Percentiles rank a stretch among this genome's conserved stretches.
Evolutionary conservation across 345 rosid genomes (phyloP).

Genomic region (Aegle marmelos): DNA sequence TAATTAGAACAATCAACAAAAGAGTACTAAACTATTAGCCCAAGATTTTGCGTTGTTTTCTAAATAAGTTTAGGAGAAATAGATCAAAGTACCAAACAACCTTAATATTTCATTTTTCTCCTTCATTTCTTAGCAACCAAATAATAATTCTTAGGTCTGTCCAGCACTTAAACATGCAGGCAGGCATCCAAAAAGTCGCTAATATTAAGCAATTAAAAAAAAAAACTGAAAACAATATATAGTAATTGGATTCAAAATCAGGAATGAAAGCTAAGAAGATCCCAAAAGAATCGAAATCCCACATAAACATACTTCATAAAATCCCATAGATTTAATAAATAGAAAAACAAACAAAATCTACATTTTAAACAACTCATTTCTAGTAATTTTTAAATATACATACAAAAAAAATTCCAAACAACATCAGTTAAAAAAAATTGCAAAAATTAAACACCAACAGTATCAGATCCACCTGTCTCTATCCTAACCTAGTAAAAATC

Average conservation of each 20-base stretch:
- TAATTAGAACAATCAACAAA: background rate
- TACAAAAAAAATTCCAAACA: no score
- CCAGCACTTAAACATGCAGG: conserved; percentile 7
- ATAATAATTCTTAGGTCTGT: conserved; percentile 19
- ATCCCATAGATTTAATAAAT: background rate
- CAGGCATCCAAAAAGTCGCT: background rate
- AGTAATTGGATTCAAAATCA: background rate
- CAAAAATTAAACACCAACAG: no score
- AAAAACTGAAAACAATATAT: background rate
- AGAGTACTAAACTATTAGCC: background rate
- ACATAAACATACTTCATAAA: background rate
- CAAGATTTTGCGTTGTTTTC: background rate
- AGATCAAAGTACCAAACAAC: background rate
- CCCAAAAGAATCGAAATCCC: background rate
- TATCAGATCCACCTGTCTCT: no score
- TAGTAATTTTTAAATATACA: no score
- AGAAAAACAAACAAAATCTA: no score
- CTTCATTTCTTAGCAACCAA: conserved; percentile 4
- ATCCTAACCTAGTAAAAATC: no score
- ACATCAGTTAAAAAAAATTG: no score
- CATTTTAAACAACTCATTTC: no score
- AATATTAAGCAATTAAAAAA: background rate
- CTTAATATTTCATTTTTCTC: background rate
- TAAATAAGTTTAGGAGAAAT: background rate
- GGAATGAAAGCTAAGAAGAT: background rate